Percentiles rank a stretch among this genome's conserved stretches.
These are phyloP conservation scores for Protomyces gravidus DNA, from an alignment of 1,139 yeast genomes.

Conservation along the genomic window DNA sequence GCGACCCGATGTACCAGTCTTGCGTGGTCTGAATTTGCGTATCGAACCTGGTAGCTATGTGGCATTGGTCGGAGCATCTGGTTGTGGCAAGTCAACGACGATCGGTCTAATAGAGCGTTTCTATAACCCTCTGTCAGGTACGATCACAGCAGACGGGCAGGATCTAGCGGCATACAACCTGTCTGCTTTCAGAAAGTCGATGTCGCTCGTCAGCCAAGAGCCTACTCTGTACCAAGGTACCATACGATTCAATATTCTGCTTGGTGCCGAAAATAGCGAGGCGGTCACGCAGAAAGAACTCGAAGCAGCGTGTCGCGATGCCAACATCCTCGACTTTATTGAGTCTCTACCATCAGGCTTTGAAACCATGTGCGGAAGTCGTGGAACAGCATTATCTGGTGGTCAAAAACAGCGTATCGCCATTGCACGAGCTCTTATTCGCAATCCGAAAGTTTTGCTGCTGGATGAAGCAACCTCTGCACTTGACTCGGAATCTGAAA, in stretches of 20 bases:
- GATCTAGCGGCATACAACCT: constrained; percentile 70
- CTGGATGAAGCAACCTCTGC: constrained; percentile 81
- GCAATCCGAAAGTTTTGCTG: constrained; percentile 52
- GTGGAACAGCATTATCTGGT: constrained; percentile 64
- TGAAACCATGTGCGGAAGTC: constrained; percentile 75
- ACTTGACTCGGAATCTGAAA: constrained; percentile 69
- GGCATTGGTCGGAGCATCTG: constrained; percentile 93
- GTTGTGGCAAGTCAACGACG: constrained; percentile 89
- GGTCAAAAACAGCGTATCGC: constrained; percentile 81
- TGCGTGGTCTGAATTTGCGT: constrained; percentile 59
- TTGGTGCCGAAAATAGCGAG: constrained; percentile 54
- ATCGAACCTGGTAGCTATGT: constrained; percentile 79
- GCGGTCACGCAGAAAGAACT: constrained; percentile 60
- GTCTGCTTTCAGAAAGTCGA: constrained; percentile 62
- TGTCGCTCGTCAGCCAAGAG: constrained; percentile 83
- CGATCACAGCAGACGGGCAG: constrained; percentile 63
- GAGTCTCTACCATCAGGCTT: constrained; percentile 74
- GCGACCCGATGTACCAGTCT: constrained; percentile 67
- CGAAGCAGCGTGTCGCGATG: constrained; percentile 64
- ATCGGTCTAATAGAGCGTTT: constrained; percentile 76
- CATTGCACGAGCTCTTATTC: constrained; percentile 63
- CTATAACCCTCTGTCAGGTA: constrained; percentile 69
- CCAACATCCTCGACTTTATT: constrained; percentile 77
- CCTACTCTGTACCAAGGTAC: constrained; percentile 85
- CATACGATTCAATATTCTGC: constrained; percentile 70